phyloP scores from a whole-genome alignment of 805 yeast genomes.

The Ogataea nitratoaversa region DNA sequence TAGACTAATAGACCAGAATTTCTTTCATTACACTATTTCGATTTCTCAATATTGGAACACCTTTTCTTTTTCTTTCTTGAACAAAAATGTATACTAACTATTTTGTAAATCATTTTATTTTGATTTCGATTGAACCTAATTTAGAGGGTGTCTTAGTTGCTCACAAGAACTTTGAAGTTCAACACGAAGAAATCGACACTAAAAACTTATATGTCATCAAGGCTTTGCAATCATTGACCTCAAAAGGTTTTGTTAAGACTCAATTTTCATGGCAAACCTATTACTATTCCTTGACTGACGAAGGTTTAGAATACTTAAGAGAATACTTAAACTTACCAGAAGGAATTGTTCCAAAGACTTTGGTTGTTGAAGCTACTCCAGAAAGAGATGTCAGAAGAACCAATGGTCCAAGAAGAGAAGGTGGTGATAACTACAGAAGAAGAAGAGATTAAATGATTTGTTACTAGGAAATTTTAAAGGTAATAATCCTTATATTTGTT shows the following conservation, averaged over 20 bases:
- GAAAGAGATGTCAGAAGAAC: constrained; percentile 53
- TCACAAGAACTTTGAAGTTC: constrained; percentile 96
- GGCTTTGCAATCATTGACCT: constrained; percentile 98
- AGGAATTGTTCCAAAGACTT: constrained; percentile 97
- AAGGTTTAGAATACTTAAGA: constrained; percentile 98
- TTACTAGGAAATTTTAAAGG: constrained; percentile 3
- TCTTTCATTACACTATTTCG: no score
- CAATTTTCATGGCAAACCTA: constrained; percentile 99
- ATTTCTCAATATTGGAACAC: no score
- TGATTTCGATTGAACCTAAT: constrained; percentile 1
- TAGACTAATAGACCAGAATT: no score
- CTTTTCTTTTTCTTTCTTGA: no score
- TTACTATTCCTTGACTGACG: constrained; percentile 99
- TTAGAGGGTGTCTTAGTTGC: constrained; percentile 99
- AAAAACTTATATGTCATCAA: constrained; percentile 96
- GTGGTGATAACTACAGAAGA: constrained; percentile 55
- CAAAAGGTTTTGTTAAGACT: constrained; percentile 98
- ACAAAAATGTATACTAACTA: no score
- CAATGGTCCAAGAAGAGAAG: constrained; percentile 50
- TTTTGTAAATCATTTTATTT: no score
- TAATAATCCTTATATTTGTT: constrained; percentile 2
- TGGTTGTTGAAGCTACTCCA: constrained; percentile 92
- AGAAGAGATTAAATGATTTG: constrained; percentile 38
- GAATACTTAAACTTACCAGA: constrained; percentile 98
- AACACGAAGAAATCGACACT: constrained; percentile 98